Evolutionary conservation across 169 alveolate species (phyloP), one percentile per base, ranked within the genome.

Genomic region (Plasmodium sp.): DNA sequence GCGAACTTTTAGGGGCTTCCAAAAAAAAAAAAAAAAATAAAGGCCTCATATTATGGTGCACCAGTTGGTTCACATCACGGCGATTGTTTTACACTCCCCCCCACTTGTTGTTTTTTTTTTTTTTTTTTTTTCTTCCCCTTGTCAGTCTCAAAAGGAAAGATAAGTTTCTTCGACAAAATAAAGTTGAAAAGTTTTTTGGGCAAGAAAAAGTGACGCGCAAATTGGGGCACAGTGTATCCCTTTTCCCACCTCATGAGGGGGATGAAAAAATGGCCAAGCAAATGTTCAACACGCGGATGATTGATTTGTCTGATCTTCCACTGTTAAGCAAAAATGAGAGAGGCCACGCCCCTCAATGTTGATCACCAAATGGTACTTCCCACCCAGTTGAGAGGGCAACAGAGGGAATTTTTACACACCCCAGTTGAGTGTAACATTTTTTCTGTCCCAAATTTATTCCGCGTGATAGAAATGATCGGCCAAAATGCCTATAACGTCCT

Each of bases 91-190:
- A 33, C 41, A 5, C 10, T 5, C 48, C 48, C 9, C 48, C 18
- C 0, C 58, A 4, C 18, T 1, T 3, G 2, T 5, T 45, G 0
- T 9, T 2, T 48, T 48, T 48, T 48, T 48, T 48, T 48, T 12
- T 12, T 48, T 83, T 62, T 83, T 36, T 67, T 39, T 36, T 16
- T 27, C 33, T 62, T n/a, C 7, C 9, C 51, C 33, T 62, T n/a
- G 14, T 27, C n/a, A 84, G 93, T 43, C 1, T 14, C 39, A 39
- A 84, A 72, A 31, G 16, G 16, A 41, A 84, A 45, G 33, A 36
- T 43, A 45, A 74, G 93, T 14, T 84, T 84, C 77, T 84, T 84
- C 48, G 93, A 84, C 54, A 84, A 72, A 84, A 84, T 84, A 84
- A 84, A 84, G 34, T 71, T 84, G 56, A 84, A 84, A 71, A 84